phyloP scores from a whole-genome alignment of 768 basidiomycete genomes.

The Grammothele lineata region DNA sequence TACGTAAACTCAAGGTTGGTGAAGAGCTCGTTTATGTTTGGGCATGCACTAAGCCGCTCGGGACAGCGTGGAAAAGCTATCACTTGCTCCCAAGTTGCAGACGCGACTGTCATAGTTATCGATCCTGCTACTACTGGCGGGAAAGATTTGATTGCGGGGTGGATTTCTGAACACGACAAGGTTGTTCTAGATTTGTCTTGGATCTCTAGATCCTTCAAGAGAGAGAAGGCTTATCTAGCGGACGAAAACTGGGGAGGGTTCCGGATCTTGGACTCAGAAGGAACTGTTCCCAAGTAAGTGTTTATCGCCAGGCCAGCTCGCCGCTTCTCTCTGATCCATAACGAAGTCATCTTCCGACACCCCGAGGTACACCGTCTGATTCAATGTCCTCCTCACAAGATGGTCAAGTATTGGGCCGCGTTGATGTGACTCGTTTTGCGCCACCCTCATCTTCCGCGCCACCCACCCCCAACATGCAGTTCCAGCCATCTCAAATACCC shows the following conservation, averaged over 20 bases:
- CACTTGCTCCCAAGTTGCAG: slow-evolving; percentile 19
- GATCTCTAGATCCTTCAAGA: slow-evolving; percentile 43
- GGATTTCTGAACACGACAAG: slow-evolving; percentile 45
- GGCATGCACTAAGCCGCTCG: no score
- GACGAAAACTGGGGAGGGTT: slow-evolving; percentile 32
- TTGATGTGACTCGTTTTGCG: no score
- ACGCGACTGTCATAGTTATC: slow-evolving; percentile 57
- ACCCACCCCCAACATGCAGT: no score
- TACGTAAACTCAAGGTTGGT: slow-evolving; percentile 29
- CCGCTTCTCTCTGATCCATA: no score
- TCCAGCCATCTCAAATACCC: no score
- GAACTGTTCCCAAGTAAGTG: no score
- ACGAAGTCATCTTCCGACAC: slow-evolving; percentile 63
- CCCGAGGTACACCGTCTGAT: slow-evolving; percentile 47
- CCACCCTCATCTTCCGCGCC: no score
- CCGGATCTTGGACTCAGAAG: neutral
- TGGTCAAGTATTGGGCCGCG: no score
- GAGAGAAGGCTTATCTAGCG: slow-evolving; percentile 40
- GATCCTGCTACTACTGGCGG: slow-evolving; percentile 50
- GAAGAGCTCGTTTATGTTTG: no score
- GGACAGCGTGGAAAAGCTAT: slow-evolving; percentile 53
- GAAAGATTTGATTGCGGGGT: slow-evolving; percentile 52
- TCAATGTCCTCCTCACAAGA: no score
- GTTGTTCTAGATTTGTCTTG: slow-evolving; percentile 51
- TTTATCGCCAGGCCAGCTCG: no score